Conservation (phyloP, 495 filamentous ascomycete genomes). For the Parmelia sp. region DNA sequence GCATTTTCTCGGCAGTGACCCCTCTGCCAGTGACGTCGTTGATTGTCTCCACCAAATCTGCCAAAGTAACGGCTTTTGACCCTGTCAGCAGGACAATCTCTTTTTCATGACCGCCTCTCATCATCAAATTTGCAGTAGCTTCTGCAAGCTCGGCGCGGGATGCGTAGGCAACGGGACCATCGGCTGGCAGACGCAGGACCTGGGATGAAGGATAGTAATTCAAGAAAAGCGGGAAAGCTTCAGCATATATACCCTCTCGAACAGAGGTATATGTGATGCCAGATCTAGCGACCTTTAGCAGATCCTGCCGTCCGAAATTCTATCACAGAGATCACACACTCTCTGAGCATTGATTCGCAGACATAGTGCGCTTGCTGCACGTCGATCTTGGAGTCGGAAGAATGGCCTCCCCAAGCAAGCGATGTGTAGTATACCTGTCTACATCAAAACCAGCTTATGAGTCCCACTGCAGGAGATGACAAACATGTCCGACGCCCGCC, state of each 20-base stretch:
- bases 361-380: slow-evolving; percentile 3
- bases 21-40: background rate
- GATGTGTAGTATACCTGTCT: background rate
- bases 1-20: background rate
- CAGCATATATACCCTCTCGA: background rate
- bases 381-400: background rate
- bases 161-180: slow-evolving; percentile 1
- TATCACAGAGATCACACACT: background rate
- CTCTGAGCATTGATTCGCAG: background rate
- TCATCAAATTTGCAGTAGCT: slow-evolving; percentile 4
- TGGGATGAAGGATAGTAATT: slow-evolving; percentile 1
- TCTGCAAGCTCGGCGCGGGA: slow-evolving; percentile 4
- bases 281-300: background rate
- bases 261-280: background rate
- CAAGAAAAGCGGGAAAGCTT: slow-evolving; percentile 3
- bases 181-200: background rate
- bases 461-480: background rate
- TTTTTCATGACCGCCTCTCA: background rate
- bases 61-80: background rate
- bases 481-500: background rate
- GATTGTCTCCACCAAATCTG: background rate
- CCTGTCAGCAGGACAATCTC: slow-evolving; percentile 2
- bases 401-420: slow-evolving; percentile 3
- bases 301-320: background rate
- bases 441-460: background rate